Percentiles rank a stretch among this genome's conserved stretches.
Evolutionary conservation across 352 stramenopile species (phyloP).

Genomic region (Elongisporangium anandrum): DNA sequence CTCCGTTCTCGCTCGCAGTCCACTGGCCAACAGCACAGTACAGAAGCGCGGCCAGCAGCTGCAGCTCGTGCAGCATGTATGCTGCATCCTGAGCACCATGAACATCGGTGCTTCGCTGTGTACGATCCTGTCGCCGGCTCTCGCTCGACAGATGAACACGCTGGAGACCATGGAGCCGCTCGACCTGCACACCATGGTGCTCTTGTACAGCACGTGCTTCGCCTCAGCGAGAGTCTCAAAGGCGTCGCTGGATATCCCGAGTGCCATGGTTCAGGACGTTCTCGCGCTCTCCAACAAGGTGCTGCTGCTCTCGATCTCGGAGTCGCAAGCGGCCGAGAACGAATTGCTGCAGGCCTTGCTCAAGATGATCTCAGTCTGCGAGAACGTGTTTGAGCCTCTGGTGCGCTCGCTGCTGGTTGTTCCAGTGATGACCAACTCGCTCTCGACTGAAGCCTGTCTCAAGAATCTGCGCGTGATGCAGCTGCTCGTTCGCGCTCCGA

Average conservation of each 20-base stretch:
- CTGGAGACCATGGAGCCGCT: constrained; percentile 28
- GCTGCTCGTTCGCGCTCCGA: constrained; percentile 35
- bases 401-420: constrained; percentile 10
- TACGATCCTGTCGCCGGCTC: constrained; percentile 61
- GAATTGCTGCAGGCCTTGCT: constrained; percentile 17
- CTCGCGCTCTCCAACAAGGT: constrained; percentile 10
- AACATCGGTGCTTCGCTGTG: constrained; percentile 60
- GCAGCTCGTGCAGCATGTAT: constrained; percentile 60
- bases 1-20: constrained; percentile 39
- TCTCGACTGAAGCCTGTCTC: neutral
- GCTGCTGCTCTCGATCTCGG: neutral
- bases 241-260: neutral
- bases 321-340: constrained; percentile 6
- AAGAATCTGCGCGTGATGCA: constrained; percentile 42
- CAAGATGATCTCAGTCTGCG: constrained; percentile 9
- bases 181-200: constrained; percentile 54
- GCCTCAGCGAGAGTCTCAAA: constrained; percentile 19
- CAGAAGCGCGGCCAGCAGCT: constrained; percentile 37
- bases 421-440: neutral
- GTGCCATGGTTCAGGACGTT: constrained; percentile 9
- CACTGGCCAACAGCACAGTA: constrained; percentile 3
- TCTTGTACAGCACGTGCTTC: constrained; percentile 59
- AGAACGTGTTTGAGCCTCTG: constrained; percentile 12
- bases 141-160: constrained; percentile 39
- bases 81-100: constrained; percentile 54